phyloP scores from a whole-genome alignment of 2,329 filamentous ascomycete genomes.

The Parastagonospora nodorum region DNA sequence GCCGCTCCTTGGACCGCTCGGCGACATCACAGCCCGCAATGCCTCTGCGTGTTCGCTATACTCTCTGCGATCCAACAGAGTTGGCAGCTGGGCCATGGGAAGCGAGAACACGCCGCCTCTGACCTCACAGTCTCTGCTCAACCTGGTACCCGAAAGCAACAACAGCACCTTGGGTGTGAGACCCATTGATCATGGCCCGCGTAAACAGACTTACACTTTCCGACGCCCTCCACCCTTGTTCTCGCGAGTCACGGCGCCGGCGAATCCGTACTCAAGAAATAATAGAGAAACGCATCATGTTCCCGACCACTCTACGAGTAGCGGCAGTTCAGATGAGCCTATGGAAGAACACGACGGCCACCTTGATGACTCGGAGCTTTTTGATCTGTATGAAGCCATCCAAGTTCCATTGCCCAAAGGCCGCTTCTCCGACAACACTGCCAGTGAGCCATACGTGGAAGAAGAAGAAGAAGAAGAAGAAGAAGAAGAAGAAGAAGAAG shows the following conservation, averaged over 20 bases:
- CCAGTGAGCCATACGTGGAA: constrained; percentile 9
- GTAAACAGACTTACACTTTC: constrained; percentile 26
- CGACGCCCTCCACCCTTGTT: constrained; percentile 24
- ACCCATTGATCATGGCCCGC: constrained; percentile 17
- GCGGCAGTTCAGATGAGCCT: constrained; percentile 12
- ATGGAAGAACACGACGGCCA: constrained; percentile 18
- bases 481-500: not conserved
- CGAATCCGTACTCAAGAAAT: constrained; percentile 17
- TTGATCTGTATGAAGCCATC: constrained; percentile 39
- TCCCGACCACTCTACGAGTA: constrained; percentile 7
- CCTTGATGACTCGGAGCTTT: constrained; percentile 26
- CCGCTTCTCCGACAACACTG: constrained; percentile 25
- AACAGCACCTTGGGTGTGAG: constrained; percentile 2
- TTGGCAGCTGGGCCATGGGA: constrained; percentile 28
- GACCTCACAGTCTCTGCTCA: constrained; percentile 40
- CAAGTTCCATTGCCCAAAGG: constrained; percentile 34
- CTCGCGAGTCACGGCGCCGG: constrained; percentile 11
- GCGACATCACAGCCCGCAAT: constrained; percentile 37
- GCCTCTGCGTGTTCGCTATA: constrained; percentile 44
- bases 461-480: constrained; percentile 4
- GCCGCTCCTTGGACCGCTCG: constrained; percentile 27
- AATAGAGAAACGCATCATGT: constrained; percentile 5
- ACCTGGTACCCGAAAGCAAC: constrained; percentile 33
- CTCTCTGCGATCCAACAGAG: constrained; percentile 30
- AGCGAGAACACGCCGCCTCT: constrained; percentile 42